Evolutionary conservation across 495 filamentous ascomycete genomes (phyloP), one percentile per base, ranked within the genome.

Genomic region (Talaromyces thailandensis): DNA sequence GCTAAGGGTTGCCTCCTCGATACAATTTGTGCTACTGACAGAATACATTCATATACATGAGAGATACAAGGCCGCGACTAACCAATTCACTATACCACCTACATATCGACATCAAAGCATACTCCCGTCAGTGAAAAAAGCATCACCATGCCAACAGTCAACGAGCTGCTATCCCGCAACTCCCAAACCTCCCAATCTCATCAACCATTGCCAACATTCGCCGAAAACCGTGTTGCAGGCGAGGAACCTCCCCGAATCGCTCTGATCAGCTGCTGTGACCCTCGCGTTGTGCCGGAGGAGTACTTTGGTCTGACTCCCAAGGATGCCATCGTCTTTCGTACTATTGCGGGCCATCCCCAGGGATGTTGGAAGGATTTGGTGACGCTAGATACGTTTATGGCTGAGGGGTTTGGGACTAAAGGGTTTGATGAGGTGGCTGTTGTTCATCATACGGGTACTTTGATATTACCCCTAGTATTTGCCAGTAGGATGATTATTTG

Each of bases 281-380:
- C 53, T 25, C 53, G 53, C 28, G 25, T 56, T 14, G 26, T 32
- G 26, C 53, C 53, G 12, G 53, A 56, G 21, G 26, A 56, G 53
- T 56, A 56, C 29, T 56, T 56, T 28, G 29, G 29, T 14, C 53
- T 56, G 26, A 26, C 6, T 5, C 53, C 53, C 29, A 56, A 14
- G 26, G 53, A 56, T 18, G 53, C 53, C 53, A 28, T 56, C 6
- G 29, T 56, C n/a, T 56, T 56, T 56, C 53, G 53, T 6, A 56
- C 23, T 26, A 31, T 56, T 29, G 53, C 53, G 4, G 53, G 53
- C 14, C 53, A 56, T 56, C 53, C 53, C n/a, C 25, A 56, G 26
- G 23, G 21, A 29, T 56, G 53, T 18, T 56, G 53, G 53, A 56
- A 56, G 18, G 53, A 56, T 32, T 11, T 56, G 14, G 12, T 56